Percentiles rank a stretch among this genome's conserved stretches.
These are phyloP conservation scores for Chrysoporthe puriensis DNA, from an alignment of 2,329 filamentous ascomycete genomes.

Conservation along the genomic window DNA sequence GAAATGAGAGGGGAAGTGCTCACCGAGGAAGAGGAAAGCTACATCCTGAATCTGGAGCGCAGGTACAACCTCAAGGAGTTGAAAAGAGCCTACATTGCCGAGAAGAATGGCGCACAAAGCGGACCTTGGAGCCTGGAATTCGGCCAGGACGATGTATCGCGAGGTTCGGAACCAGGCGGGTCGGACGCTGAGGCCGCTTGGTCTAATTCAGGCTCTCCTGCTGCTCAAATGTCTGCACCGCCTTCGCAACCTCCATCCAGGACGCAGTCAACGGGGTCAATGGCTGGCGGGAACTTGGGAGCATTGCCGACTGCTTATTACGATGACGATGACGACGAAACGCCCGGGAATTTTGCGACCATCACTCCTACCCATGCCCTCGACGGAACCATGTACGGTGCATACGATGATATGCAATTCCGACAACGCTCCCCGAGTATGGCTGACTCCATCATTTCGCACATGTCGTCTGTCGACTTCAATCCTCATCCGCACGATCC, in stretches of 20 bases:
- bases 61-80: slow-evolving; percentile 61
- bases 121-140: slow-evolving; percentile 79
- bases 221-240: slow-evolving; percentile 43
- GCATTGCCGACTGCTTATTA: slow-evolving; percentile 43
- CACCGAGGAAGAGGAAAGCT: slow-evolving; percentile 63
- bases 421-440: slow-evolving; percentile 78
- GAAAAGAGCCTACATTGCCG: slow-evolving; percentile 59
- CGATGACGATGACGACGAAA: slow-evolving; percentile 59
- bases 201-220: slow-evolving; percentile 44
- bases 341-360: slow-evolving; percentile 56
- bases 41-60: slow-evolving; percentile 61
- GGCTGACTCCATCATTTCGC: slow-evolving; percentile 74
- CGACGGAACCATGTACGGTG: slow-evolving; percentile 77
- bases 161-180: slow-evolving; percentile 48
- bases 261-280: slow-evolving; percentile 50
- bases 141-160: slow-evolving; percentile 54
- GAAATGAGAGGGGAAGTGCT: slow-evolving; percentile 66
- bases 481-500: slow-evolving; percentile 62
- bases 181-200: slow-evolving; percentile 42
- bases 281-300: slow-evolving; percentile 42
- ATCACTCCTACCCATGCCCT: slow-evolving; percentile 61
- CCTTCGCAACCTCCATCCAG: slow-evolving; percentile 54
- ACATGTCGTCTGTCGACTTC: slow-evolving; percentile 69
- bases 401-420: slow-evolving; percentile 65
- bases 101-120: slow-evolving; percentile 59